A percentile compares a stretch with the other conserved stretches of the same genome.
Conservation (phyloP, 2,329 filamentous ascomycete species). For the Botrytis elliptica region DNA sequence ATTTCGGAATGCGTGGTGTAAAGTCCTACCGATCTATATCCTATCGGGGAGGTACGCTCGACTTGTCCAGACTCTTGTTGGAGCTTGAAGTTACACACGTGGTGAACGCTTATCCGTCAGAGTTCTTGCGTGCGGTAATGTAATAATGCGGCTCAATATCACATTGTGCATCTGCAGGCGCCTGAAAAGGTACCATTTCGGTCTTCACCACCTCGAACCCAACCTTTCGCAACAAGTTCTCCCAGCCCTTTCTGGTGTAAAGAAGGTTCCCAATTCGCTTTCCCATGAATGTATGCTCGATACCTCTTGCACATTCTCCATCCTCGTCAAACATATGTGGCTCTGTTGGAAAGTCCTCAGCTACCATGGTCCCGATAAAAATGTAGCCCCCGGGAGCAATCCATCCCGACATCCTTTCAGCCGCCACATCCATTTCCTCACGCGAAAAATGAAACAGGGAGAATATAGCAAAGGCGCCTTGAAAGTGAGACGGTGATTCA, state of each 20-base stretch:
- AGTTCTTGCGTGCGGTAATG: background rate
- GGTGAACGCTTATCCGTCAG: background rate
- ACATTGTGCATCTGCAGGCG: background rate
- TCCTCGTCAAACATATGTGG: slow-evolving; percentile 7
- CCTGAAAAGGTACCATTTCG: slow-evolving; percentile 1
- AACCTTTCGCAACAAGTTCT: slow-evolving; percentile 5
- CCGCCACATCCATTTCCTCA: slow-evolving; percentile 21
- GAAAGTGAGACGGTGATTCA: slow-evolving; percentile 1
- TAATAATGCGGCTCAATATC: slow-evolving; percentile 17
- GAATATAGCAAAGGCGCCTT: slow-evolving; percentile 24
- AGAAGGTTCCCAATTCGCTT: background rate
- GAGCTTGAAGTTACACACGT: background rate
- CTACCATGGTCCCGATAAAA: slow-evolving; percentile 25
- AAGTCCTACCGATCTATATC: background rate
- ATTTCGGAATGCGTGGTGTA: background rate
- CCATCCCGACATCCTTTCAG: slow-evolving; percentile 23
- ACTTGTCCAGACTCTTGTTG: no score
- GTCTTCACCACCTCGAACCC: slow-evolving; percentile 10
- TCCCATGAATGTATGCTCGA: slow-evolving; percentile 13
- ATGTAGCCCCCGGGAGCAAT: slow-evolving; percentile 24
- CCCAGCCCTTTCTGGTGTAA: slow-evolving; percentile 5
- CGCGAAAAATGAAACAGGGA: slow-evolving; percentile 25
- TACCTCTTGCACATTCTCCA: slow-evolving; percentile 3
- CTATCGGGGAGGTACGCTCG: background rate
- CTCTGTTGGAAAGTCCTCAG: slow-evolving; percentile 11